Base-by-base conservation (phyloP, 139 green algal species). In the Micractinium sp. region DNA sequence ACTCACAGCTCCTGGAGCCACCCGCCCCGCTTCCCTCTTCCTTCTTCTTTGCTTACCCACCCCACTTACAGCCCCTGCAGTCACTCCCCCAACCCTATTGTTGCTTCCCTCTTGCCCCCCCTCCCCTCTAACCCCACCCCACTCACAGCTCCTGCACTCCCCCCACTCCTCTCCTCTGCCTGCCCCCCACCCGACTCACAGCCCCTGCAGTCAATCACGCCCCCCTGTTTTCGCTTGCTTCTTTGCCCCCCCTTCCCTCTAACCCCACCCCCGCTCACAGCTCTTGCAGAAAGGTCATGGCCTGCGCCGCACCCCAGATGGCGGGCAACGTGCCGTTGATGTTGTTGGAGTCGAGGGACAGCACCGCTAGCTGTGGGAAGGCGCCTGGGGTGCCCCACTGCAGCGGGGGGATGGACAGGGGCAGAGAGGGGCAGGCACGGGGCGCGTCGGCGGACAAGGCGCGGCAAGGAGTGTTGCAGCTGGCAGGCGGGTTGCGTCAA, bases 301-400 rank as follows among this genome's bases (percentile, higher is more conserved):
- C 86, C 47, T 71, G 29, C 0, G 86, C 25, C 1, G 36, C 56
- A 1, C 74, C 76, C 86, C 86, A 89, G 23, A 85, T 39, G 20
- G 16, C 15, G 56, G 86, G 86, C 56, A 89, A 56, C 15, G 86
- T 89, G 56, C 88, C 88, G 36, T 66, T 80, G 36, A 88, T 27
- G 27, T 69, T 36, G 81, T 90, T 90, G 25, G 25, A 35, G 35
- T 82, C 63, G 0, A 90, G 88, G n/a, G 60, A 85, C 31, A 91
- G 75, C 13, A 71, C 63, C 3, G 61, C 35, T 16, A 91, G 82
- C 56, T 81, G 56, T 1, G 82, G 36, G 38, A 89, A 91, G 31
- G 88, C 74, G 61, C 63, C 82, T 1, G 74, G 63, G 3, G 38
- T 74, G 38, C 61, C 88, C 88, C 88, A 91, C 73, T 69, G 27